Evolutionary conservation across 345 rosid genomes (phyloP).

Genomic region (Ceriops decandra): DNA sequence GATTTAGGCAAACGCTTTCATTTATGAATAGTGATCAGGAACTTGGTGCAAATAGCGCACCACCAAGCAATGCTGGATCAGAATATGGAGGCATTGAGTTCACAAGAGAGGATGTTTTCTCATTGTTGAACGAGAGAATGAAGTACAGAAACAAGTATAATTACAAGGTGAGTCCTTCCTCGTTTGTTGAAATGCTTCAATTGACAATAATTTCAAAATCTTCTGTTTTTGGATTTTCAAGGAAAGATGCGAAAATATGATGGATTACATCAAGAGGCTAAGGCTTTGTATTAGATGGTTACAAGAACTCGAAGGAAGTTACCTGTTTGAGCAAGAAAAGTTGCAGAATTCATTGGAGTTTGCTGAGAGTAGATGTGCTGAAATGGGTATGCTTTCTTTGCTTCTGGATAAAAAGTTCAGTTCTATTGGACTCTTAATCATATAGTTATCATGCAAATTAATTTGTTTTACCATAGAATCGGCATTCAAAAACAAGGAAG

Average conservation of each 20-base stretch:
- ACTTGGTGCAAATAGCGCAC: constrained; percentile 26
- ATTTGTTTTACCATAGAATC: constrained; percentile 53
- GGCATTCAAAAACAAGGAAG: constrained; percentile 70
- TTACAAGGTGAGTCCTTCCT: constrained; percentile 59
- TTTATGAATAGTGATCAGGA: constrained; percentile 36
- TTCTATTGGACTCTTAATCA: neutral
- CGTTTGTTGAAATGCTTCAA: constrained; percentile 5
- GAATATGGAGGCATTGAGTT: constrained; percentile 47
- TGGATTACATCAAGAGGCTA: constrained; percentile 84
- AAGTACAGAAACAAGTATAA: constrained; percentile 51
- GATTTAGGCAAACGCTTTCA: constrained; percentile 32
- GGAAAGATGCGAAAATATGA: constrained; percentile 97
- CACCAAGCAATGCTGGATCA: constrained; percentile 42
- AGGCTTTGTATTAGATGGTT: constrained; percentile 96
- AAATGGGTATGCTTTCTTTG: constrained; percentile 56
- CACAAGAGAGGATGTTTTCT: constrained; percentile 41
- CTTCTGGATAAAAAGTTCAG: neutral
- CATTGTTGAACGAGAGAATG: constrained; percentile 35
- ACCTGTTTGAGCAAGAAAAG: constrained; percentile 77
- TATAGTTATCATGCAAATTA: constrained; percentile 6
- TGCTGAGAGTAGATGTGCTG: constrained; percentile 67
- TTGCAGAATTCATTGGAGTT: constrained; percentile 60
- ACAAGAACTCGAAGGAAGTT: constrained; percentile 85
- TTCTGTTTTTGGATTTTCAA: constrained; percentile 33
- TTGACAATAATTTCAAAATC: constrained; percentile 13